Conservation (phyloP, 75 land plant species). For the Gnetum montanum region DNA sequence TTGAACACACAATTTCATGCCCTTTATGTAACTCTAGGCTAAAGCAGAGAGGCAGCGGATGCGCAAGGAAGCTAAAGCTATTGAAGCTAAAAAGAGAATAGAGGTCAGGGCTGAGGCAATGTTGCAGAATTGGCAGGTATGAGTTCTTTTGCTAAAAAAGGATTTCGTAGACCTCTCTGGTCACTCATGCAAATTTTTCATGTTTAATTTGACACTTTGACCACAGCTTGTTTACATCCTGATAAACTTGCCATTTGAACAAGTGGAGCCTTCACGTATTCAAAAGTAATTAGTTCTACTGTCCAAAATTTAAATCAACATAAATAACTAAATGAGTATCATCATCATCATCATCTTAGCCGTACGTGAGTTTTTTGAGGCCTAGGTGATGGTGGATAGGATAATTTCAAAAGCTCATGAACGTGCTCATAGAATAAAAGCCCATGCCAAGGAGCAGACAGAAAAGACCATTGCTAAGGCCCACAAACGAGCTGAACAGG, state of each 20-base stretch:
- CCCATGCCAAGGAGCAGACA: constrained; percentile 29
- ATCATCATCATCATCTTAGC: too few species aligned
- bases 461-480: constrained; percentile 42
- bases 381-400: constrained; percentile 36
- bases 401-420: constrained; percentile 25
- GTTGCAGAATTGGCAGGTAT: constrained; percentile 20
- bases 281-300: too few species aligned
- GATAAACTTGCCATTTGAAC: neutral
- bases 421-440: constrained; percentile 21
- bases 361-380: too few species aligned
- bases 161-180: neutral
- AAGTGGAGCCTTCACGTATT: too few species aligned
- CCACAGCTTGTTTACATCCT: neutral
- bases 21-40: constrained; percentile 10
- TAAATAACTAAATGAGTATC: too few species aligned
- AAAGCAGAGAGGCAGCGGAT: constrained; percentile 33
- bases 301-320: too few species aligned
- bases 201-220: neutral
- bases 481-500: constrained; percentile 32
- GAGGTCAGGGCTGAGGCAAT: constrained; percentile 22
- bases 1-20: too few species aligned
- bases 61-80: constrained; percentile 18
- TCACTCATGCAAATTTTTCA: neutral
- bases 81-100: constrained; percentile 23
- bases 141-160: neutral